Evolutionary conservation across 805 yeast species (phyloP).

Genomic region (Grigorovia transvaalensis): DNA sequence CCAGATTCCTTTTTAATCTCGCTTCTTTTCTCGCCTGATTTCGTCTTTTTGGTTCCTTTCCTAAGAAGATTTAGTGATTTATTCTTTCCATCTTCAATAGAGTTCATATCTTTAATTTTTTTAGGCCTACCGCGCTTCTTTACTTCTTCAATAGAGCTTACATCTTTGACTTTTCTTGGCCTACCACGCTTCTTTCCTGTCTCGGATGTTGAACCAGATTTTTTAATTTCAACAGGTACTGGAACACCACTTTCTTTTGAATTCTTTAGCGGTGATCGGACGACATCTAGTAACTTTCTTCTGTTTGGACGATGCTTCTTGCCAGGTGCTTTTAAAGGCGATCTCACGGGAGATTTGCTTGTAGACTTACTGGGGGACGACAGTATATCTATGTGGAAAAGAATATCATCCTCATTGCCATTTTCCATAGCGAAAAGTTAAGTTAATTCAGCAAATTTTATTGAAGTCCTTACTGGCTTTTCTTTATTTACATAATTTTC

Average conservation of each 20-base stretch:
- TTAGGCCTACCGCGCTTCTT: slow-evolving; percentile 9
- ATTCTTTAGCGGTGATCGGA: not conserved
- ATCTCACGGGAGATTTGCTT: not conserved
- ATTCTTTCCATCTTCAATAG: not conserved
- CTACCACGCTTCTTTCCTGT: too few species aligned
- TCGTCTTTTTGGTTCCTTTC: not conserved
- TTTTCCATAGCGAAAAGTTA: not conserved
- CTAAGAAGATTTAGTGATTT: not conserved
- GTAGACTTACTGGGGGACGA: slow-evolving; percentile 13
- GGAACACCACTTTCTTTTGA: not conserved
- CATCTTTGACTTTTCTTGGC: too few species aligned
- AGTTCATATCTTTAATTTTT: slow-evolving; percentile 2
- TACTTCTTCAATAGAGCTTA: not conserved
- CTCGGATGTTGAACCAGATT: too few species aligned
- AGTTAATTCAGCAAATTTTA: not conserved
- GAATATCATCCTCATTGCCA: slow-evolving; percentile 10
- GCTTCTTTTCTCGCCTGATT: not conserved
- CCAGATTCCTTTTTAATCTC: not conserved
- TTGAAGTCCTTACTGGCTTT: too few species aligned
- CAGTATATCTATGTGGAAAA: slow-evolving; percentile 17
- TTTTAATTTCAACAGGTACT: too few species aligned
- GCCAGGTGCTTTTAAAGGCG: not conserved
- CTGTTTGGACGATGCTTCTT: not conserved
- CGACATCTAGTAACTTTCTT: slow-evolving; percentile 6
- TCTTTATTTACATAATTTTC: not conserved